These are phyloP conservation scores for Nicotiana rustica DNA, from an alignment of 305 asterid genomes.

Conservation along the genomic window DNA sequence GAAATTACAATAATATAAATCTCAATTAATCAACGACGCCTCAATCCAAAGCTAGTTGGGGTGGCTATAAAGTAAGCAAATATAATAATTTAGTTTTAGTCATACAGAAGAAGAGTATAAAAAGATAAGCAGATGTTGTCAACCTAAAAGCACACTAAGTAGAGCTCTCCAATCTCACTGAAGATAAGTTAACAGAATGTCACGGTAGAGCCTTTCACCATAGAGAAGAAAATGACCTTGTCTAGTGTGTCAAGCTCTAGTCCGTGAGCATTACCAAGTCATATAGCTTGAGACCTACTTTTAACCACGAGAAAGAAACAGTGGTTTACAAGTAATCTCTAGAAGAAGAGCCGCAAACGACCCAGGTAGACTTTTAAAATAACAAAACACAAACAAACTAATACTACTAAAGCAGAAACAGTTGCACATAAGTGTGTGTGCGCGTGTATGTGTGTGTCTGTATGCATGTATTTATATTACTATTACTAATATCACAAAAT, in stretches of 20 bases:
- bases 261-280: slow-evolving; percentile 20
- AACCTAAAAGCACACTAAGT: not conserved
- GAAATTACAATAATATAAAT: not conserved
- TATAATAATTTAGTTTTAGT: not conserved
- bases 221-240: slow-evolving; percentile 10
- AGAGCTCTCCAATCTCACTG: slow-evolving; percentile 20
- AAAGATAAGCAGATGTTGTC: not conserved
- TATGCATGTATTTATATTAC: not conserved
- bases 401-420: slow-evolving; percentile 25
- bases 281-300: slow-evolving; percentile 23
- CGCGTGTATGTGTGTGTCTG: not conserved
- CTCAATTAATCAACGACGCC: slow-evolving; percentile 10
- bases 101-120: slow-evolving; percentile 15
- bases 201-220: slow-evolving; percentile 3
- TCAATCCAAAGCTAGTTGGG: slow-evolving; percentile 23
- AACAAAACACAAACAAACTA: not conserved
- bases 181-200: slow-evolving; percentile 14
- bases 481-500: slow-evolving; percentile 12
- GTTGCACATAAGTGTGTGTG: slow-evolving; percentile 1
- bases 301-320: not conserved
- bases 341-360: not conserved
- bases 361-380: not conserved
- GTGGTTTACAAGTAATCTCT: not conserved
- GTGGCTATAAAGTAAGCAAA: not conserved
- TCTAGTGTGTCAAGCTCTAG: slow-evolving; percentile 16